Conservation (phyloP, 2,329 filamentous ascomycete genomes). For the Monilinia laxa region DNA sequence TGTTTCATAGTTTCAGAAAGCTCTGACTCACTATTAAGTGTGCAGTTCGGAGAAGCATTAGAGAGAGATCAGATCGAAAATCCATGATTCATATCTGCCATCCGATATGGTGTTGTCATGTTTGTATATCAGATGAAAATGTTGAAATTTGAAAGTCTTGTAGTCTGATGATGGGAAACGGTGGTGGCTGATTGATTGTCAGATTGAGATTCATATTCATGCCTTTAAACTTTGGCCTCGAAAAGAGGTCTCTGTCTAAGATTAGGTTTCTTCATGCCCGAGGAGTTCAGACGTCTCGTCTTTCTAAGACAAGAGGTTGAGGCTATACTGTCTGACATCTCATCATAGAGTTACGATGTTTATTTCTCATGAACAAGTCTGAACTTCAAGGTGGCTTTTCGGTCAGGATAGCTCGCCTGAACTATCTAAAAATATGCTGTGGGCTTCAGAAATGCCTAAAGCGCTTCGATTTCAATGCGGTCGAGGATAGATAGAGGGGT, state of each 20-base stretch:
- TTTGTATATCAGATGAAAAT: constrained; percentile 1
- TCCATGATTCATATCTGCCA: background rate
- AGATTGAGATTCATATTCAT: background rate
- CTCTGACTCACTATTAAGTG: constrained; percentile 36
- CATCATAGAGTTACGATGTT: background rate
- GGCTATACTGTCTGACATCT: too few species aligned
- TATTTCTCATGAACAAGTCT: background rate
- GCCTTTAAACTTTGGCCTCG: constrained; percentile 12
- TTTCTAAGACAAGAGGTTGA: constrained; percentile 1
- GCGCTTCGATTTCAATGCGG: background rate
- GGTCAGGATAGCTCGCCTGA: constrained; percentile 1
- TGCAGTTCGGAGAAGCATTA: background rate
- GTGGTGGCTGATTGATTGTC: background rate
- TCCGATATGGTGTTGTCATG: constrained; percentile 6
- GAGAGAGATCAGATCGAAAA: background rate
- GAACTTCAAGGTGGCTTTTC: background rate
- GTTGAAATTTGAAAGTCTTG: background rate
- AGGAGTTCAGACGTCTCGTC: constrained; percentile 5
- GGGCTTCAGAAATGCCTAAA: background rate
- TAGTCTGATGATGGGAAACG: background rate
- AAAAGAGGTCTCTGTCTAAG: constrained; percentile 8
- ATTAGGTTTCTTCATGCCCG: constrained; percentile 9
- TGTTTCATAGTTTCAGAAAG: constrained; percentile 33
- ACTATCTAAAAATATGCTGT: constrained; percentile 1
- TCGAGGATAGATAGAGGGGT: background rate